Evolutionary conservation across 257 asterid species (phyloP), one percentile per base, ranked within the genome.

Genomic region (Nicotiana benthamiana): DNA sequence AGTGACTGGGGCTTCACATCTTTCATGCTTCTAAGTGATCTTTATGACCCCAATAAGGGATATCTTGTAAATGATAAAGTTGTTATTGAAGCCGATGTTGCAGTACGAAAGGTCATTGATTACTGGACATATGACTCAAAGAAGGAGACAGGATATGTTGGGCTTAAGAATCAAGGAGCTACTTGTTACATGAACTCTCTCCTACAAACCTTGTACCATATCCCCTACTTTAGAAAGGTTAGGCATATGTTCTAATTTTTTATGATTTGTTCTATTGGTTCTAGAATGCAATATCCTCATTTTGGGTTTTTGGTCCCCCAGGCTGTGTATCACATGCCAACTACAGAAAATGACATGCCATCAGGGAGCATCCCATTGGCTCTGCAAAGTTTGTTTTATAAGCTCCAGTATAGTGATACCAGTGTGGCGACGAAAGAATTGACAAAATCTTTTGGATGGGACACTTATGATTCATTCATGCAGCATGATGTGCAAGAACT

Each of bases 251-350:
- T 85, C 20, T 76, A 77, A 67, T 16, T 80, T 56, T 62, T 85
- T 77, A n/a, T 20, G 27, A 20, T 82, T 77, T 81, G 68, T 5
- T 40, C 81, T 22, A 65, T 80, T 84, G 64, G 4, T 85, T 52
- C 48, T 62, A 36, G 76, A 78, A 79, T 63, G 75, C 83, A 60
- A 53, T 75, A 51, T 75, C 79, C 86, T 88, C 80, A 84, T 76
- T 78, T 80, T 61, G 59, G 28, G 61, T 75, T 75, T 9, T 74
- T 27, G 83, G 30, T 81, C 81, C 18, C 80, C 83, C 94, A 94
- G 98, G 99, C 99, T 84, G 99, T 96, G 48, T 96, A 96, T 87
- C 97, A 94, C 81, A 96, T 96, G 99, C 99, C 99, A 60, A 96
- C 99, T 61, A 96, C 99, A 80, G 99, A 96, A 93, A 96, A 91